A percentile compares a stretch with the other conserved stretches of the same genome.
phyloP scores from a whole-genome alignment of 2,329 filamentous ascomycete genomes.

The Cercospora zeae-maydis region DNA sequence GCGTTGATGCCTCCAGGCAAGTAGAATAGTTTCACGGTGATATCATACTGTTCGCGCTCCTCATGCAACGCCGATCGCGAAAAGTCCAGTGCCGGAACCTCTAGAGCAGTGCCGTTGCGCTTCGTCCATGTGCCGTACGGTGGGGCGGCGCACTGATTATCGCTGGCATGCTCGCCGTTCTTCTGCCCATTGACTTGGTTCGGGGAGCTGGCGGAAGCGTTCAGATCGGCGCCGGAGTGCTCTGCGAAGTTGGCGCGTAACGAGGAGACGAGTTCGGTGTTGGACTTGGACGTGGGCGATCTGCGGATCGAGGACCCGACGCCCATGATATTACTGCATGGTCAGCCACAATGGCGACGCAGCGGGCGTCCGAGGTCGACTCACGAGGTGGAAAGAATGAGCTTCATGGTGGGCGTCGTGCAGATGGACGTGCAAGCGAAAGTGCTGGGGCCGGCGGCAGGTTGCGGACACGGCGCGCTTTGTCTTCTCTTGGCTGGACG shows the following conservation, averaged over 20 bases:
- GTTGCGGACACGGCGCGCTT: conserved; percentile 5
- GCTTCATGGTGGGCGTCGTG: conserved; percentile 57
- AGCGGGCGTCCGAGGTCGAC: conserved; percentile 34
- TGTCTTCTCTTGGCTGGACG: conserved; percentile 4
- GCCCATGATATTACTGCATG: conserved; percentile 73
- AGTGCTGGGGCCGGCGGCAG: background rate
- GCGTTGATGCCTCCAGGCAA: conserved; percentile 55
- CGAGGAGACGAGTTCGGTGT: conserved; percentile 86
- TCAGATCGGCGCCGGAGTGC: conserved; percentile 20
- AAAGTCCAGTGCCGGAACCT: conserved; percentile 73
- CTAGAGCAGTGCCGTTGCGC: conserved; percentile 51
- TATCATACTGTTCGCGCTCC: conserved; percentile 81
- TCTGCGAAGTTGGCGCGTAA: conserved; percentile 72
- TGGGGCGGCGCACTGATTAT: conserved; percentile 24
- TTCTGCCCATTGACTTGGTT: conserved; percentile 13
- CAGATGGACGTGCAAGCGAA: background rate
- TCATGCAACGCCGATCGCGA: conserved; percentile 69
- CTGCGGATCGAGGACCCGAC: conserved; percentile 79
- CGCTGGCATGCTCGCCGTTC: conserved; percentile 17
- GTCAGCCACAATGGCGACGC: conserved; percentile 24
- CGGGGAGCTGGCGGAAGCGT: conserved; percentile 9
- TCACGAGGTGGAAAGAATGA: conserved; percentile 83
- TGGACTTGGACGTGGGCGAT: conserved; percentile 74
- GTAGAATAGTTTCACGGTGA: conserved; percentile 94
- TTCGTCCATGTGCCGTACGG: conserved; percentile 65